Evolutionary conservation across 257 asterid genomes (phyloP), one percentile per base, ranked within the genome.

Genomic region (Sherardia arvensis): DNA sequence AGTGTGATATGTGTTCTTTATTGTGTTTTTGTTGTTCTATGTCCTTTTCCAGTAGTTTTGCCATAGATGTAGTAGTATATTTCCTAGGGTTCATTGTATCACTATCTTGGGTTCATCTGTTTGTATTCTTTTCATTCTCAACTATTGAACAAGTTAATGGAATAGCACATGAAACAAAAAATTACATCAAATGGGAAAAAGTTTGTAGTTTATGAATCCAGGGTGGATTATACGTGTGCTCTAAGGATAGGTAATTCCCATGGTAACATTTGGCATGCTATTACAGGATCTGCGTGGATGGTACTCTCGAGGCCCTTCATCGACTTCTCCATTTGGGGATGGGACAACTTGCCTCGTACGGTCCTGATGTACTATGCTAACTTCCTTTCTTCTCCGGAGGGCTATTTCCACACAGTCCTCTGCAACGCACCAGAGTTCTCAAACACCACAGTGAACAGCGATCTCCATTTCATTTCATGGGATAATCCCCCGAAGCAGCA

Each of bases 241-340:
- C 33, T 61, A 10, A 61, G 48, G 48, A 1, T 40, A 40, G 48
- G 48, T 40, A 40, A 2, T 40, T n/a, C 11, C 20, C 22, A n/a
- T 11, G 26, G 29, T 38, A 26, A 62, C 53, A 38, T 57, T 25
- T 51, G 18, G 67, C 43, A 68, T 61, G 67, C 55, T 61, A 53
- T 74, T 61, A 28, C 84, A 91, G 98, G 98, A 70, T 91, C 98
- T n/a, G 98, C 98, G 34, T 91, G 98, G 98, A 84, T 91, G 98
- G 92, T 74, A 29, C 94, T 91, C 48, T 91, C 98, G 59, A 88
- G 94, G 15, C 79, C 96, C 38, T 91, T 91, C 73, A 62, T 91
- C 5, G 98, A 91, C 78, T 91, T 84, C 82, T 81, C 90, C 81
- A 74, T 91, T 73, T 91, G 98, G 98, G 98, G 98, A 60, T 91